Conservation (phyloP, 306 rosid genomes). For the Ormosia semicastrata region DNA sequence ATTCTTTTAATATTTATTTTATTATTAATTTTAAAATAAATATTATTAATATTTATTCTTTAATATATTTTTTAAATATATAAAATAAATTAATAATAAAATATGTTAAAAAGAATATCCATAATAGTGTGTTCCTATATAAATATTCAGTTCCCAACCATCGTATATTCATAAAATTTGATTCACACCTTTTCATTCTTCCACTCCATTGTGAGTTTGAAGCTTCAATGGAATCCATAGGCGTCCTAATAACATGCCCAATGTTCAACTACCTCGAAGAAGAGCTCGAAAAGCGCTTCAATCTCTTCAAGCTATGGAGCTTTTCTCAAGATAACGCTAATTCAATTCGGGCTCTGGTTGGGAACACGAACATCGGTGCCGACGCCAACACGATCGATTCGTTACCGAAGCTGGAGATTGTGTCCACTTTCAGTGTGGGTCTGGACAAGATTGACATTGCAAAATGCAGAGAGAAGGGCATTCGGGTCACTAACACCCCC, state of each 20-base stretch:
- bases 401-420: slow-evolving; percentile 55
- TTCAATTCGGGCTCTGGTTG: slow-evolving; percentile 51
- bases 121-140: too few relatives aligned
- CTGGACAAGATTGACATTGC: slow-evolving; percentile 59
- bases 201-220: not conserved
- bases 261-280: slow-evolving; percentile 45
- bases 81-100: too few relatives aligned
- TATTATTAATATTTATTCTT: too few relatives aligned
- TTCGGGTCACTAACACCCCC: slow-evolving; percentile 69
- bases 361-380: slow-evolving; percentile 39
- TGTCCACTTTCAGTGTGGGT: slow-evolving; percentile 67
- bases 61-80: too few relatives aligned
- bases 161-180: too few relatives aligned
- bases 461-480: slow-evolving; percentile 44
- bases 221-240: slow-evolving; percentile 38
- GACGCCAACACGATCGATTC: slow-evolving; percentile 49
- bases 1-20: too few relatives aligned
- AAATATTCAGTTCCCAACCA: too few relatives aligned
- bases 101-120: too few relatives aligned
- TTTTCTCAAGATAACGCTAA: slow-evolving; percentile 24
- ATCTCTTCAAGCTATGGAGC: slow-evolving; percentile 53
- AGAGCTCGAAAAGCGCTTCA: slow-evolving; percentile 53
- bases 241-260: slow-evolving; percentile 49
- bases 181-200: too few relatives aligned
- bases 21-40: too few relatives aligned